Percentiles rank a stretch among this genome's conserved stretches.
Evolutionary conservation across 768 basidiomycete species (phyloP).

Genomic region (Boletus rex-veris): DNA sequence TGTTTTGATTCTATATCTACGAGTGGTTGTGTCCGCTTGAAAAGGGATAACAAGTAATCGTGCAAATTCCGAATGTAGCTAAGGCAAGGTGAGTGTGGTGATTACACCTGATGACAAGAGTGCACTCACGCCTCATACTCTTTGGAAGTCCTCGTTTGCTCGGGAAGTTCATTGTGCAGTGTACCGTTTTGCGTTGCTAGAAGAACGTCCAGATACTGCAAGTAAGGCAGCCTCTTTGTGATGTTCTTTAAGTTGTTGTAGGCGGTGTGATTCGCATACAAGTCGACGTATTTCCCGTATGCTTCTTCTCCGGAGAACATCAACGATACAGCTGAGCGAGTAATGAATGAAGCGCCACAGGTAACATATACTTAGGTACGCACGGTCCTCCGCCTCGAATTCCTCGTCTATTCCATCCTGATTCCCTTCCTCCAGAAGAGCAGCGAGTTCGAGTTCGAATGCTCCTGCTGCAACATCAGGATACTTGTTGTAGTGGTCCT

Average conservation of each 20-base stretch:
- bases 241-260: conserved; percentile 90
- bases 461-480: conserved; percentile 81
- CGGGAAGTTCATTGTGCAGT: conserved; percentile 67
- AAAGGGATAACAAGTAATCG: conserved; percentile 81
- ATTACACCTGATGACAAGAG: conserved; percentile 1
- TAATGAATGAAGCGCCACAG: conserved; percentile 7
- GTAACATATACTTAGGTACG: conserved; percentile 32
- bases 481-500: conserved; percentile 95
- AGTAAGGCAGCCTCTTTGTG: conserved; percentile 79
- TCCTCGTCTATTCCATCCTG: conserved; percentile 69
- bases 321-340: conserved; percentile 60
- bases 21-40: conserved; percentile 80
- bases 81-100: conserved; percentile 6
- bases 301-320: conserved; percentile 96
- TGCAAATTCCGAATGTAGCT: conserved; percentile 86
- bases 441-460: conserved; percentile 80
- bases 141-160: conserved; percentile 62
- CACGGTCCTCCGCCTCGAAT: conserved; percentile 80
- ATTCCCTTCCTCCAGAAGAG: conserved; percentile 73
- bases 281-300: conserved; percentile 92
- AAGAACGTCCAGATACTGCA: conserved; percentile 91
- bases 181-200: conserved; percentile 56
- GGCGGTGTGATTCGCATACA: conserved; percentile 82
- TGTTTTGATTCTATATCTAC: conserved; percentile 71
- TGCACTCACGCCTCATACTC: conserved; percentile 75